phyloP scores from a whole-genome alignment of 2,329 filamentous ascomycete species.

The Aspergillus proliferans region DNA sequence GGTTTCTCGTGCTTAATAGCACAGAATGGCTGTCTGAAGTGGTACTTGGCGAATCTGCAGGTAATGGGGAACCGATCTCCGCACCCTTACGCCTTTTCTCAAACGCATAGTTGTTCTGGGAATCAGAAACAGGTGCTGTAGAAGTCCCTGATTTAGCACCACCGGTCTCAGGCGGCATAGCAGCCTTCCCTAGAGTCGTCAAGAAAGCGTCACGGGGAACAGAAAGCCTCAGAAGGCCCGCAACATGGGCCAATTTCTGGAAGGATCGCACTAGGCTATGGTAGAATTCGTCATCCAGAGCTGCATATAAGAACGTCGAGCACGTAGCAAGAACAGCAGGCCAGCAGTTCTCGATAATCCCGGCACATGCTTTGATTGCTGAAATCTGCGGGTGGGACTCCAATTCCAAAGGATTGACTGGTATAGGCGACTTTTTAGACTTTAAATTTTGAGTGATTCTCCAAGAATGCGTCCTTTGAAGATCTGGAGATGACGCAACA shows the following conservation, averaged over 20 bases:
- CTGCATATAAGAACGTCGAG: slow-evolving; percentile 89
- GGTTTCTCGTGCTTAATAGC: slow-evolving; percentile 76
- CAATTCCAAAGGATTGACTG: slow-evolving; percentile 74
- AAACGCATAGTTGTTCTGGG: slow-evolving; percentile 15
- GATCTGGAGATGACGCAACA: slow-evolving; percentile 21
- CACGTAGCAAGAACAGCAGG: slow-evolving; percentile 90
- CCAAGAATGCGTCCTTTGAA: slow-evolving; percentile 24
- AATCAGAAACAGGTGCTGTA: slow-evolving; percentile 10
- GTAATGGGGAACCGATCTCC: slow-evolving; percentile 21
- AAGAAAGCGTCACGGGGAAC: slow-evolving; percentile 92
- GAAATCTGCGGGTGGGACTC: slow-evolving; percentile 64
- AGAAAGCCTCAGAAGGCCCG: slow-evolving; percentile 73
- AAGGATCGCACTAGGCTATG: slow-evolving; percentile 86
- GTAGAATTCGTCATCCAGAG: slow-evolving; percentile 89
- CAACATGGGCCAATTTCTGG: slow-evolving; percentile 91
- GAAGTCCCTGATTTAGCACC: slow-evolving; percentile 15
- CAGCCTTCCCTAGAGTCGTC: slow-evolving; percentile 87
- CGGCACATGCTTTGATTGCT: slow-evolving; percentile 70
- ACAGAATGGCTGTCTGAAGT: slow-evolving; percentile 39
- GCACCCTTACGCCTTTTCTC: slow-evolving; percentile 27
- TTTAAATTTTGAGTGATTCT: slow-evolving; percentile 17
- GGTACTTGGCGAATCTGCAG: slow-evolving; percentile 20
- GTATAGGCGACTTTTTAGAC: slow-evolving; percentile 36
- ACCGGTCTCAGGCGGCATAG: slow-evolving; percentile 69
- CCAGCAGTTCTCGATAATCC: slow-evolving; percentile 88